Evolutionary conservation across 176 grass and related monocot species (phyloP), one percentile per base, ranked within the genome.

Genomic region (Calamus simplicifolius): DNA sequence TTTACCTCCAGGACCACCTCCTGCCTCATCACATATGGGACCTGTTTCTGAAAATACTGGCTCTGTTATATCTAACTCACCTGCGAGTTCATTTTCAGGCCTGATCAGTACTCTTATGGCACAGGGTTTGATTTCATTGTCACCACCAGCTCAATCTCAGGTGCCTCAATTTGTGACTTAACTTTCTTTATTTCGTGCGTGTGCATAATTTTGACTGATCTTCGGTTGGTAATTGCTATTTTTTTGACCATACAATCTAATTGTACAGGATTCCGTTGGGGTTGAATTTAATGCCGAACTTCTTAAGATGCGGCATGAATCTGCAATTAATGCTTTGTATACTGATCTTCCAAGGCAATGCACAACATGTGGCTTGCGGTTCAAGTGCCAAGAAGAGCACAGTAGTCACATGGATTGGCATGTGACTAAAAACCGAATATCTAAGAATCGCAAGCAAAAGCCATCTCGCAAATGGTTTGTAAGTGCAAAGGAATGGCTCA

Each of bases 351-450:
- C 76, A 17, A 88, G 94, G 38, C 88, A 98, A 84, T 98, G 94
- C 63, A 89, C 86, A 73, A 93, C 94, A 8, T 98, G 94, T 81
- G 94, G 94, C 59, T 77, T 98, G 70, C 78, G 88, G 52, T 98
- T 98, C 50, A 87, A 88, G 78, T 69, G 71, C 61, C 94, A 98
- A 74, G 94, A 98, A 52, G 94, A 93, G 70, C 94, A 98, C 61
- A 76, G 88, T 75, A 72, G 57, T 65, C 94, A 98, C 77, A 98
- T 98, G 94, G 94, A 98, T 77, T 98, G 94, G 94, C 94, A 98
- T 81, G 94, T 98, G 66, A 98, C 94, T 3, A 98, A 98, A 74
- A 98, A 98, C 28, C 80, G 94, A 73, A 82, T 92, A 65, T 90
- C 94, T 62, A 81, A 72, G 64, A 98, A 80, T 38, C 84, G 84